These are phyloP conservation scores for Ascochyta clinopodiicola DNA, from an alignment of 2,329 filamentous ascomycete species.

Conservation along the genomic window DNA sequence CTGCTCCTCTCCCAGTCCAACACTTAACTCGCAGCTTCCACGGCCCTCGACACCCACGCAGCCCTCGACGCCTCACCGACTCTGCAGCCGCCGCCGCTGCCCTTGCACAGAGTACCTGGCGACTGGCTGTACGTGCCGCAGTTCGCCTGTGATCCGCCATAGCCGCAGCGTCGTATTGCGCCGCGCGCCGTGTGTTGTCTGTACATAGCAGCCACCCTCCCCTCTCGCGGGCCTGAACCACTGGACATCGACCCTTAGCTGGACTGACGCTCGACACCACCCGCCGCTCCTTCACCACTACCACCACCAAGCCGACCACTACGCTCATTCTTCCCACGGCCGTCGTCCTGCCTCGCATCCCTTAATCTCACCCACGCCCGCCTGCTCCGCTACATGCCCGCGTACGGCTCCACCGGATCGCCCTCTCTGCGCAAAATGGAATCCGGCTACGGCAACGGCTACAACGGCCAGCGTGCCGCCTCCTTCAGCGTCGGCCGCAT, in stretches of 20 bases:
- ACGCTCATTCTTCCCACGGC: conserved; percentile 18
- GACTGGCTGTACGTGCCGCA: neutral
- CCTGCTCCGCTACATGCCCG: conserved; percentile 69
- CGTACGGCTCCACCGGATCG: conserved; percentile 74
- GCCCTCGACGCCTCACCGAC: conserved; percentile 15
- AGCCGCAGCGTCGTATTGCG: neutral
- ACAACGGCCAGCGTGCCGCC: conserved; percentile 37
- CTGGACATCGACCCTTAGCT: conserved; percentile 13
- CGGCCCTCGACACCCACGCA: conserved; percentile 25
- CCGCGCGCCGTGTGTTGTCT: neutral
- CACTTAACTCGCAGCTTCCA: neutral
- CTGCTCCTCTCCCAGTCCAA: neutral
- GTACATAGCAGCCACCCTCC: conserved; percentile 12
- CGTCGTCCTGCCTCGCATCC: conserved; percentile 22
- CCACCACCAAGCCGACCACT: conserved; percentile 18
- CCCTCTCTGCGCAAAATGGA: conserved; percentile 85
- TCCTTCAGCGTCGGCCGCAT: conserved; percentile 84
- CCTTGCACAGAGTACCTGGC: neutral
- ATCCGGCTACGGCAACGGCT: conserved; percentile 60
- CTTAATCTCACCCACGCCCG: conserved; percentile 46
- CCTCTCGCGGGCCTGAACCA: conserved; percentile 3
- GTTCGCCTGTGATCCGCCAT: neutral
- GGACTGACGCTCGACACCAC: conserved; percentile 17
- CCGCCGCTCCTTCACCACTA: conserved; percentile 4
- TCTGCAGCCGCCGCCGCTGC: conserved; percentile 24